Evolutionary conservation across 2,329 filamentous ascomycete species (phyloP).

Genomic region (Cladorrhinum sp.): DNA sequence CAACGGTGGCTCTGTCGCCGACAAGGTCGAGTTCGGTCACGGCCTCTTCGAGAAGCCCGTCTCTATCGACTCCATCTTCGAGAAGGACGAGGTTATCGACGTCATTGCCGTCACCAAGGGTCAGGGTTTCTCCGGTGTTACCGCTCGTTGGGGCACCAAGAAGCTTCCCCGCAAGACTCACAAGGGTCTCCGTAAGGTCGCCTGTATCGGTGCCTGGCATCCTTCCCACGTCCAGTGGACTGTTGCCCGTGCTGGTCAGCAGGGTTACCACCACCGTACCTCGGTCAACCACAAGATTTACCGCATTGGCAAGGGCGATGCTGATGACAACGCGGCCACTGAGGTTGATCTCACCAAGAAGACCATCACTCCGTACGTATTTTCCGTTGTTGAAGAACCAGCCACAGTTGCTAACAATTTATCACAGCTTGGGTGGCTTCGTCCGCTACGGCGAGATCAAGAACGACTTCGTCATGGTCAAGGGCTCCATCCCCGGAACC

Average conservation of each 20-base stretch:
- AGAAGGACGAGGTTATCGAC: slow-evolving; percentile 99
- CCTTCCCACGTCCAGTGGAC: slow-evolving; percentile 99
- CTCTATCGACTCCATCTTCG: slow-evolving; percentile 88
- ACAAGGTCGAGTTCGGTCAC: slow-evolving; percentile 96
- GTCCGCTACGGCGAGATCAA: slow-evolving; percentile 99
- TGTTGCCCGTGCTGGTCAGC: slow-evolving; percentile 99
- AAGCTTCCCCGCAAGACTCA: slow-evolving; percentile 99
- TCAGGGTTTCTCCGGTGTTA: slow-evolving; percentile 98
- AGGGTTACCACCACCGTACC: slow-evolving; percentile 99
- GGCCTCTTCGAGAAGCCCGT: slow-evolving; percentile 99
- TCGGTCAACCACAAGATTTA: slow-evolving; percentile 99
- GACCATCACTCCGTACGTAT: slow-evolving; percentile 95
- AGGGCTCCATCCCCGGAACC: slow-evolving; percentile 94
- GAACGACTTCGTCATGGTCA: slow-evolving; percentile 97
- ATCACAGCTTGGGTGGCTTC: slow-evolving; percentile 87
- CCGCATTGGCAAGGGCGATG: slow-evolving; percentile 90
- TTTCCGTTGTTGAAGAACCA: background rate
- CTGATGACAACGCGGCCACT: slow-evolving; percentile 90
- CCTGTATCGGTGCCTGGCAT: slow-evolving; percentile 99
- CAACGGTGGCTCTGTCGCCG: slow-evolving; percentile 92
- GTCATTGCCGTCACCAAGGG: slow-evolving; percentile 99
- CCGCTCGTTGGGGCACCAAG: slow-evolving; percentile 98
- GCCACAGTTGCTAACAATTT: slow-evolving; percentile 14
- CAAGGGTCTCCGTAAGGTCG: slow-evolving; percentile 99
- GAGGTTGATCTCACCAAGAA: slow-evolving; percentile 98